These are phyloP conservation scores for Auriscalpium microsporum DNA, from an alignment of 768 basidiomycete species.

Conservation along the genomic window DNA sequence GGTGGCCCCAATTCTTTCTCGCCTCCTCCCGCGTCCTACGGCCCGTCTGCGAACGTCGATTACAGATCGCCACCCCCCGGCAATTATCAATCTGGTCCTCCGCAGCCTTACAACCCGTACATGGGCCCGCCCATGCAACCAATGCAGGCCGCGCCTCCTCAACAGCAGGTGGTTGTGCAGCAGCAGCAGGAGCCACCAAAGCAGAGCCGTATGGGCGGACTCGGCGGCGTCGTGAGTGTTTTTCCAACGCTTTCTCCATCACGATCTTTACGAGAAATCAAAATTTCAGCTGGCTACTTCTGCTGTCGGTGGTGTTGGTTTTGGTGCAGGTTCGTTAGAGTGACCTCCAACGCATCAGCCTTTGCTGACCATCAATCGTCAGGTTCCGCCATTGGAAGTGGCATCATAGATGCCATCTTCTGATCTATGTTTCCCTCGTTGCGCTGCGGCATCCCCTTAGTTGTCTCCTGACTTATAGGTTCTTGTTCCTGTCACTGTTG, in stretches of 20 bases:
- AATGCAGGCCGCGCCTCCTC: conserved; percentile 11
- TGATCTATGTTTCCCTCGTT: conserved; percentile 9
- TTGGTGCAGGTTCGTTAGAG: conserved; percentile 57
- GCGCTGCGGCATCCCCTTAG: too few relatives aligned
- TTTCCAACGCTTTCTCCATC: not conserved
- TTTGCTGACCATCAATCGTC: not conserved
- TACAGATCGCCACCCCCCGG: conserved; percentile 17
- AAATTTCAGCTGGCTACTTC: conserved; percentile 26
- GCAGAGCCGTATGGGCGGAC: conserved; percentile 6
- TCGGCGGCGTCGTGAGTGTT: conserved; percentile 6
- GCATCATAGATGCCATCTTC: conserved; percentile 41
- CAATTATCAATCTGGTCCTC: conserved; percentile 16
- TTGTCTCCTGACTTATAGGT: too few relatives aligned
- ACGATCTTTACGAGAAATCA: not conserved
- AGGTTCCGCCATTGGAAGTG: conserved; percentile 47
- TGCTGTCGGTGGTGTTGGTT: conserved; percentile 59
- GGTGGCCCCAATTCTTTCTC: not conserved
- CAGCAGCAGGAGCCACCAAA: conserved; percentile 15
- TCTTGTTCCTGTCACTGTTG: too few relatives aligned
- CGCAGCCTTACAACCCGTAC: conserved; percentile 10
- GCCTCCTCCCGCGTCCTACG: conserved; percentile 8
- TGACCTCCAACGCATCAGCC: conserved; percentile 22
- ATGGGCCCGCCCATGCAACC: conserved; percentile 13
- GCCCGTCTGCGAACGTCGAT: conserved; percentile 30
- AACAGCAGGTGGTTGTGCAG: conserved; percentile 1